Evolutionary conservation across 2,329 filamentous ascomycete species (phyloP), one percentile per base, ranked within the genome.

Genomic region (Orbilia blumenaviensis): DNA sequence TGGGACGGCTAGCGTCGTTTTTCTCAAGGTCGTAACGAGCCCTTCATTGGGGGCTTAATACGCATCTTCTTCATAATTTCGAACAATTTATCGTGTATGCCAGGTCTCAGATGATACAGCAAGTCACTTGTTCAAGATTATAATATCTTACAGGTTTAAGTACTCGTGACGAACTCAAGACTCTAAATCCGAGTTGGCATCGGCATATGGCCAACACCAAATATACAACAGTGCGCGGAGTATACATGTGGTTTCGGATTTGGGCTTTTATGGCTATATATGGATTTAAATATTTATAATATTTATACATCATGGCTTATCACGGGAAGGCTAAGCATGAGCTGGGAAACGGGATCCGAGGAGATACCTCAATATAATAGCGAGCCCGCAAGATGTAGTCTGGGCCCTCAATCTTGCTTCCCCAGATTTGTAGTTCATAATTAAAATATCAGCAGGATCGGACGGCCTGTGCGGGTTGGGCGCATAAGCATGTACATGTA

Each of bases 21-120:
- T 56, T 25, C 41, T 44, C 23, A 14, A 44, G n/a, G 41, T 56
- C 52, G 52, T 29, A 32, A 56, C 52, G 52, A 56, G 52, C 29
- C 25, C 32, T 32, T 38, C 7, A 36, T 36, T 38, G 36, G 1
- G 52, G 32, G 29, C 14, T 38, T 16, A 21, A 10, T 23, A 4
- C 8, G 1, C 12, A 6, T 38, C 3, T 34, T 9, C 3, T 34
- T 9, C 14, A 56, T 36, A 14, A 38, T 23, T 56, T 4, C 18
- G 52, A 56, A 36, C 23, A 18, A 25, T 36, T 4, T 25, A 38
- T 38, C n/a, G 25, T 18, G 21, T 56, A 21, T 21, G 9, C 10
- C 16, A n/a, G n/a, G 4, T 18, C 5, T 6, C 2, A 34, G 16
- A 23, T 18, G 8, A 34, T 12, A 3, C 8, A 21, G 9, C 2